Evolutionary conservation across 805 yeast genomes (phyloP).

Genomic region (Candida sakaeoensis): DNA sequence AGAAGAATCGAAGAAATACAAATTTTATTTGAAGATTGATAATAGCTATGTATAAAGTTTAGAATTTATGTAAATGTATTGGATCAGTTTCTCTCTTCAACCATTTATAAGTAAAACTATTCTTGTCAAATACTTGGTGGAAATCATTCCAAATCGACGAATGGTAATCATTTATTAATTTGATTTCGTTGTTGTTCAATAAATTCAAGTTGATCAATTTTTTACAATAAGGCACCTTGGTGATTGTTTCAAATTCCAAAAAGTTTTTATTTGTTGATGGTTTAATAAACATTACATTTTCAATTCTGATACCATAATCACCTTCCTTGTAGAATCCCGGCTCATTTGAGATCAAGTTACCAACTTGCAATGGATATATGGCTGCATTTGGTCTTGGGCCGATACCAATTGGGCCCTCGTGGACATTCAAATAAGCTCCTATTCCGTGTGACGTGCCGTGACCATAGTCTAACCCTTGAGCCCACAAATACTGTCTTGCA

Average conservation of each 20-base stretch:
- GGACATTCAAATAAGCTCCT: constrained; percentile 59
- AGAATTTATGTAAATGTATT: constrained; percentile 9
- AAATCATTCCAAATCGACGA: constrained; percentile 50
- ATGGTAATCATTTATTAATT: constrained; percentile 71
- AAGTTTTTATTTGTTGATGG: constrained; percentile 49
- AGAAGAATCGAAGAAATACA: constrained; percentile 71
- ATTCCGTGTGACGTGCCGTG: constrained; percentile 69
- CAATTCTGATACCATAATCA: constrained; percentile 57
- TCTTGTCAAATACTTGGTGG: constrained; percentile 32
- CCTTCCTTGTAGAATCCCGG: constrained; percentile 63
- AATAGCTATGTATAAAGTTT: constrained; percentile 7
- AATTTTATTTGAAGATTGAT: constrained; percentile 51
- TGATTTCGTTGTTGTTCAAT: constrained; percentile 57
- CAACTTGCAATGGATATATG: constrained; percentile 41
- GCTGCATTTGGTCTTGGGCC: constrained; percentile 52
- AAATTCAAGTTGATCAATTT: constrained; percentile 61
- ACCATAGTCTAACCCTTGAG: constrained; percentile 52
- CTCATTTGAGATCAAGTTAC: constrained; percentile 56
- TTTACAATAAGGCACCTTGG: constrained; percentile 76
- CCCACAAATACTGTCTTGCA: constrained; percentile 60
- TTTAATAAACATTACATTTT: constrained; percentile 47
- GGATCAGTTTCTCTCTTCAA: constrained; percentile 45
- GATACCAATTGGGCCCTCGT: constrained; percentile 63
- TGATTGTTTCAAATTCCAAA: constrained; percentile 76
- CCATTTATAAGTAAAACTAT: constrained; percentile 44